Evolutionary conservation across 1,284 basidiomycete species (phyloP).

Genomic region (Ganoderma lingzhi): DNA sequence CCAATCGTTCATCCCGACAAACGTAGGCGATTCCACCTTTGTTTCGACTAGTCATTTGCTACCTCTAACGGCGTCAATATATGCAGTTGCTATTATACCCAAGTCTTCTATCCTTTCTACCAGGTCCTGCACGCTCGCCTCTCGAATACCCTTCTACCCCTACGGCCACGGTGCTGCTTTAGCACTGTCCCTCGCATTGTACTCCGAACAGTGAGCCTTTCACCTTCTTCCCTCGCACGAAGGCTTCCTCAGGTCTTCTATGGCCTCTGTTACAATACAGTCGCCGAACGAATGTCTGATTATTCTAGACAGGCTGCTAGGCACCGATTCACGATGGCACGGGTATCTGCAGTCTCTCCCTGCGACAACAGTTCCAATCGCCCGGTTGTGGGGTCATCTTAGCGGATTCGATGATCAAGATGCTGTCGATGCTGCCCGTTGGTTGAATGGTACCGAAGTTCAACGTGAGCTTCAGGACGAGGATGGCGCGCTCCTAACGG

Average conservation of each 20-base stretch:
- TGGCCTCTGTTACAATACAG: background rate
- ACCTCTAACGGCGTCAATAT: background rate
- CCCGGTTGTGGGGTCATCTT: constrained; percentile 65
- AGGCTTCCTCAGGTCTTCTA: no score
- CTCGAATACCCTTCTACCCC: constrained; percentile 50
- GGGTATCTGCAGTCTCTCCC: constrained; percentile 77
- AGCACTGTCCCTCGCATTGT: constrained; percentile 67
- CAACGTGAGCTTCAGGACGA: constrained; percentile 34
- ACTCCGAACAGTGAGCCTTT: constrained; percentile 66
- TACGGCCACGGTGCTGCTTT: constrained; percentile 68
- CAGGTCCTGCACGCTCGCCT: constrained; percentile 53
- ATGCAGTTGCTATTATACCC: constrained; percentile 71
- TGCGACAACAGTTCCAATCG: constrained; percentile 57
- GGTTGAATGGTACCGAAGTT: constrained; percentile 40
- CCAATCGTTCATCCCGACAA: background rate
- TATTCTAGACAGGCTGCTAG: constrained; percentile 46
- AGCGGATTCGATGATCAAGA: constrained; percentile 36
- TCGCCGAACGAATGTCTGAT: constrained; percentile 2
- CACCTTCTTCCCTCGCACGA: background rate
- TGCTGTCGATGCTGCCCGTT: constrained; percentile 43
- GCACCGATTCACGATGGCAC: constrained; percentile 63
- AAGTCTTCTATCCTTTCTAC: constrained; percentile 70
- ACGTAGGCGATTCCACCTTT: background rate
- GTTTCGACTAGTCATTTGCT: background rate
- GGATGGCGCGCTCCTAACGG: constrained; percentile 30